Evolutionary conservation across 805 yeast genomes (phyloP).

Genomic region (Lachancea quebecensis): DNA sequence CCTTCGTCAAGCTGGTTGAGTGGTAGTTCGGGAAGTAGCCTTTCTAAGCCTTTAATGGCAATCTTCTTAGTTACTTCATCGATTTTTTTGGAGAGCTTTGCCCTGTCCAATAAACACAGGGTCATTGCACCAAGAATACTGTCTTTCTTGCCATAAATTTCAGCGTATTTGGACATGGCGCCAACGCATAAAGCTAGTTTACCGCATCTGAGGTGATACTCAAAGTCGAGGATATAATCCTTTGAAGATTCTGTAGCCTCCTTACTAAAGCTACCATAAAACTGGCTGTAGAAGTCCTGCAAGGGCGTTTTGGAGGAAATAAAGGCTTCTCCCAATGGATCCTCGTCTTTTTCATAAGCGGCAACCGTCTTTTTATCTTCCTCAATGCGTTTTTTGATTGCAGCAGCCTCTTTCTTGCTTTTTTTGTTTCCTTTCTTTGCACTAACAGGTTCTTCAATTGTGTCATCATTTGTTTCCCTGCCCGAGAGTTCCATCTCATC

Average conservation of each 20-base stretch:
- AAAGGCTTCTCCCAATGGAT: slow-evolving; percentile 50
- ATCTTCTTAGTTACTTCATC: slow-evolving; percentile 29
- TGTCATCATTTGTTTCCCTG: slow-evolving; percentile 4
- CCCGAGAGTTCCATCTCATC: slow-evolving; percentile 14
- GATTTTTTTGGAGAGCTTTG: slow-evolving; percentile 12
- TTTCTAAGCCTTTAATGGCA: slow-evolving; percentile 25
- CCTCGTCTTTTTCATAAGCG: slow-evolving; percentile 43
- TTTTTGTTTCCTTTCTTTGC: slow-evolving; percentile 38
- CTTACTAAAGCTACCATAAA: slow-evolving; percentile 33
- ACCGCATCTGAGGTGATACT: slow-evolving; percentile 23
- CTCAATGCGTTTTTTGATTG: slow-evolving; percentile 44
- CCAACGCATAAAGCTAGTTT: slow-evolving; percentile 29
- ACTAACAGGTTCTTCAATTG: slow-evolving; percentile 8
- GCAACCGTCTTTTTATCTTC: slow-evolving; percentile 40
- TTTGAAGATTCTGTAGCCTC: slow-evolving; percentile 39
- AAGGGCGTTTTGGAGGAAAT: slow-evolving; percentile 35
- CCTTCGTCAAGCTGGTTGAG: slow-evolving; percentile 13
- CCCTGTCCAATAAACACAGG: slow-evolving; percentile 19
- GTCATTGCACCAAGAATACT: slow-evolving; percentile 26
- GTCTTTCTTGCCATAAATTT: slow-evolving; percentile 13
- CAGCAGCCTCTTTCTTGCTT: slow-evolving; percentile 49
- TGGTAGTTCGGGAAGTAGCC: slow-evolving; percentile 19
- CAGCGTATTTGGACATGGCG: slow-evolving; percentile 21
- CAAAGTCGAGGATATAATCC: slow-evolving; percentile 26
- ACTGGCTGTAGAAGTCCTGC: slow-evolving; percentile 39